A percentile compares a stretch with the other conserved stretches of the same genome.
Conservation (phyloP, 2,329 filamentous ascomycete genomes). For the Raffaelea arxii region DNA sequence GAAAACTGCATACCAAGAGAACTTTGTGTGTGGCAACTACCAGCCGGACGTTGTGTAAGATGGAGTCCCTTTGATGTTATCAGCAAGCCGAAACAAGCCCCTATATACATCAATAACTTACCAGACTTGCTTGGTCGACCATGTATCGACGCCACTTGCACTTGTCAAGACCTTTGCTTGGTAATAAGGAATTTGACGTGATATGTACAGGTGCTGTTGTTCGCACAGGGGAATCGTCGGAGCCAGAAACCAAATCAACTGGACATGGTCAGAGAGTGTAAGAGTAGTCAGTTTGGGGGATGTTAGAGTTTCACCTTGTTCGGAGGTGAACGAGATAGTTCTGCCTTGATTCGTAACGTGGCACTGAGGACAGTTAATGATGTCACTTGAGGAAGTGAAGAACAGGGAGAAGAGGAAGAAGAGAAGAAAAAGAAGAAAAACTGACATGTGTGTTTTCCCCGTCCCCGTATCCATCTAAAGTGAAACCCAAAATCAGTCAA, state of each 20-base stretch:
- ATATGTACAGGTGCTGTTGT: constrained; percentile 56
- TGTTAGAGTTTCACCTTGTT: constrained; percentile 40
- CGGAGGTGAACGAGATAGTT: constrained; percentile 44
- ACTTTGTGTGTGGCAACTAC: constrained; percentile 72
- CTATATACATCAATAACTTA: constrained; percentile 28
- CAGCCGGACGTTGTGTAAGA: constrained; percentile 56
- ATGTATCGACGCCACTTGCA: constrained; percentile 59
- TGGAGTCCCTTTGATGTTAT: constrained; percentile 57
- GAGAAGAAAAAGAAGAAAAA: constrained; percentile 5
- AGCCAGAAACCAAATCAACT: constrained; percentile 65
- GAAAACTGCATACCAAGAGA: constrained; percentile 32
- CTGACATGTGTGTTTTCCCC: constrained; percentile 69
- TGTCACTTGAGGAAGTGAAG: background rate
- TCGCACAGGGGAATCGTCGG: constrained; percentile 58
- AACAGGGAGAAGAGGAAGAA: background rate
- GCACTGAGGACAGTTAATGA: constrained; percentile 47
- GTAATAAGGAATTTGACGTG: constrained; percentile 47
- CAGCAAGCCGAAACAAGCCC: background rate
- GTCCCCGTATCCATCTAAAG: constrained; percentile 69
- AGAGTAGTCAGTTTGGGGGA: background rate
- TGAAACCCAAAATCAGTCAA: background rate
- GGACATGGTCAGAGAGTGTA: background rate
- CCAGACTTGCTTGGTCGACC: constrained; percentile 50
- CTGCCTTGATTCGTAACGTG: constrained; percentile 54
- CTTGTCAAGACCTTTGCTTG: constrained; percentile 57